Evolutionary conservation across 805 yeast genomes (phyloP).

Genomic region (Saccharomyces kudriavzevii): DNA sequence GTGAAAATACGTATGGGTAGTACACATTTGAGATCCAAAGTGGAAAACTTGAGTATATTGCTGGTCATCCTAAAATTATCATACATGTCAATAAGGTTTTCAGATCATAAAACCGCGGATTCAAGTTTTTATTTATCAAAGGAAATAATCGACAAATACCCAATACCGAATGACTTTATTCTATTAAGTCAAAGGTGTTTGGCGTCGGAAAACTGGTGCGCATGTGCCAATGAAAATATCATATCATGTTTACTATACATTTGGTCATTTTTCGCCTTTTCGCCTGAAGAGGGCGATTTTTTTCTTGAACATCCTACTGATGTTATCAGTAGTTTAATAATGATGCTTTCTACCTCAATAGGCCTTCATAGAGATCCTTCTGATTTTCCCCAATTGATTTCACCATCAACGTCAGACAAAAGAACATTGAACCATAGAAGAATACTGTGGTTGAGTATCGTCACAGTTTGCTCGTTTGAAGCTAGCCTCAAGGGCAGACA

Average conservation of each 20-base stretch:
- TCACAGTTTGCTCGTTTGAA: conserved; percentile 21
- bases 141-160: conserved; percentile 17
- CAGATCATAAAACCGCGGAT: conserved; percentile 9
- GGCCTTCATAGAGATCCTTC: conserved; percentile 30
- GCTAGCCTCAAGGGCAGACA: conserved; percentile 28
- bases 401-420: conserved; percentile 10
- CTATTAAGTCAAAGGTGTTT: conserved; percentile 23
- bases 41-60: conserved; percentile 22
- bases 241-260: conserved; percentile 25
- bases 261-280: conserved; percentile 28
- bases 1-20: conserved; percentile 22
- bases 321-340: conserved; percentile 24
- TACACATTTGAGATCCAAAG: conserved; percentile 21
- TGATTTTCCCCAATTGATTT: conserved; percentile 20
- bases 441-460: conserved; percentile 24
- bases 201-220: conserved; percentile 25
- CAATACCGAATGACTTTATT: conserved; percentile 22
- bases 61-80: conserved; percentile 24
- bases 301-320: conserved; percentile 30
- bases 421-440: conserved; percentile 25
- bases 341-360: conserved; percentile 26
- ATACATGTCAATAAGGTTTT: conserved; percentile 20
- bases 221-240: conserved; percentile 28
- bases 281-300: conserved; percentile 31
- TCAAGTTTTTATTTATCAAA: conserved; percentile 8